These are phyloP conservation scores for Malassezia arunalokei DNA, from an alignment of 1,284 basidiomycete genomes.

Conservation along the genomic window DNA sequence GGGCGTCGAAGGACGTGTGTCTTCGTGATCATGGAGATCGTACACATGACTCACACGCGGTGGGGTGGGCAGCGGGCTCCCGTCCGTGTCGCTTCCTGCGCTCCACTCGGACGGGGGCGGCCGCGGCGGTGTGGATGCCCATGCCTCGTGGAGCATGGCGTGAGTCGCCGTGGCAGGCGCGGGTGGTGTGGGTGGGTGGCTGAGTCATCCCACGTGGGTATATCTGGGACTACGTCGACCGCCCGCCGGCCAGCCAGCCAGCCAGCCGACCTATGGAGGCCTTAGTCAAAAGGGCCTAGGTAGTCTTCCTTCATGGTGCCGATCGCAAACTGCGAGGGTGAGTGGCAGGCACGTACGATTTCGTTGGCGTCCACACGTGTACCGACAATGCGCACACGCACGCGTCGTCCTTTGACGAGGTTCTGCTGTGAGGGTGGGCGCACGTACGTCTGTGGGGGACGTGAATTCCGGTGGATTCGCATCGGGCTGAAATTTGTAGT, in stretches of 20 bases:
- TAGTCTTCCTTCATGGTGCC: conserved; percentile 46
- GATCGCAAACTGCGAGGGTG: conserved; percentile 32
- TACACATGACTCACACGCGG: conserved; percentile 17
- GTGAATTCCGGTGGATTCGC: conserved; percentile 44
- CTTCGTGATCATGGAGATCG: not conserved
- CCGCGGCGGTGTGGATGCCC: not conserved
- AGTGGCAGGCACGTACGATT: conserved; percentile 50
- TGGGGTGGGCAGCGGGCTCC: conserved; percentile 14
- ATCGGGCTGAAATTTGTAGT: conserved; percentile 51
- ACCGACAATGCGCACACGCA: conserved; percentile 89
- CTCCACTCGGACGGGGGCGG: not conserved
- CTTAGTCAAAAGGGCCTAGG: conserved; percentile 32
- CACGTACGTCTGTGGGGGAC: conserved; percentile 23
- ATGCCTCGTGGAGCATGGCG: no score
- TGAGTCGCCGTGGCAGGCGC: no score
- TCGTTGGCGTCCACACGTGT: conserved; percentile 94
- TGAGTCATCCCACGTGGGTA: not conserved
- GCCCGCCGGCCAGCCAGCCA: not conserved
- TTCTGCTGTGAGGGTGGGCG: conserved; percentile 2
- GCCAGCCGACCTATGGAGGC: not conserved
- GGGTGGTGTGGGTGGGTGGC: no score
- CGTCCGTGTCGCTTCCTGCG: conserved; percentile 2
- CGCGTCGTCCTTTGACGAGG: conserved; percentile 71
- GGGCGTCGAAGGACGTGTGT: not conserved
- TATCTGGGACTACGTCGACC: not conserved